These are phyloP conservation scores for Coemansia sp. DNA, from an alignment of 192 early-diverging fungal genomes.

Conservation along the genomic window DNA sequence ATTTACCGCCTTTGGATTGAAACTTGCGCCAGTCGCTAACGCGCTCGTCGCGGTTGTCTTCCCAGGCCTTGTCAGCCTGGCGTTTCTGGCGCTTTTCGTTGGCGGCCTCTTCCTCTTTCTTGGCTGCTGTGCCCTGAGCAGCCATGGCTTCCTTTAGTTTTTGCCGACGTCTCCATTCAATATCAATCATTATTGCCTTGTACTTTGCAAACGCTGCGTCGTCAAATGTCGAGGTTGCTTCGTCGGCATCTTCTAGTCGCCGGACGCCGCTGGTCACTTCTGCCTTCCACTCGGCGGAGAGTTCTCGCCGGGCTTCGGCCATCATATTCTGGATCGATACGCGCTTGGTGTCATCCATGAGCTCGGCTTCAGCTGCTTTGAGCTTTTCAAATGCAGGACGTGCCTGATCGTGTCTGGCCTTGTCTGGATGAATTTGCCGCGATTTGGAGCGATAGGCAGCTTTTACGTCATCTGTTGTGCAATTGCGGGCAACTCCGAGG, in stretches of 20 bases:
- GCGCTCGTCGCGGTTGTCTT: slow-evolving; percentile 38
- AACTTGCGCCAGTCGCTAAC: slow-evolving; percentile 48
- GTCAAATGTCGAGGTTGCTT: slow-evolving; percentile 10
- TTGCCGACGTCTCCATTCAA: slow-evolving; percentile 48
- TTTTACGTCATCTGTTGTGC: slow-evolving; percentile 31
- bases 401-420: slow-evolving; percentile 31
- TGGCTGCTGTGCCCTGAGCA: slow-evolving; percentile 22
- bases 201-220: slow-evolving; percentile 31
- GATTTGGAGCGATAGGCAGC: slow-evolving; percentile 43
- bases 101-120: slow-evolving; percentile 23
- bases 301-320: slow-evolving; percentile 36
- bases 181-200: slow-evolving; percentile 33
- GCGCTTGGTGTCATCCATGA: slow-evolving; percentile 47
- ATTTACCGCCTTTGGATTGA: slow-evolving; percentile 18
- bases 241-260: neutral
- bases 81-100: slow-evolving; percentile 21
- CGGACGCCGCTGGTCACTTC: neutral
- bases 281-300: slow-evolving; percentile 23
- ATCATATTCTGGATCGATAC: slow-evolving; percentile 27
- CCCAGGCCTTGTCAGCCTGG: slow-evolving; percentile 41
- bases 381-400: slow-evolving; percentile 47
- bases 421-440: slow-evolving; percentile 49
- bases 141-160: slow-evolving; percentile 42
- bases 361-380: slow-evolving; percentile 35
- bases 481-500: slow-evolving; percentile 20